These are phyloP conservation scores for Eimeria brunetti DNA, from an alignment of 169 alveolate genomes.

Conservation along the genomic window DNA sequence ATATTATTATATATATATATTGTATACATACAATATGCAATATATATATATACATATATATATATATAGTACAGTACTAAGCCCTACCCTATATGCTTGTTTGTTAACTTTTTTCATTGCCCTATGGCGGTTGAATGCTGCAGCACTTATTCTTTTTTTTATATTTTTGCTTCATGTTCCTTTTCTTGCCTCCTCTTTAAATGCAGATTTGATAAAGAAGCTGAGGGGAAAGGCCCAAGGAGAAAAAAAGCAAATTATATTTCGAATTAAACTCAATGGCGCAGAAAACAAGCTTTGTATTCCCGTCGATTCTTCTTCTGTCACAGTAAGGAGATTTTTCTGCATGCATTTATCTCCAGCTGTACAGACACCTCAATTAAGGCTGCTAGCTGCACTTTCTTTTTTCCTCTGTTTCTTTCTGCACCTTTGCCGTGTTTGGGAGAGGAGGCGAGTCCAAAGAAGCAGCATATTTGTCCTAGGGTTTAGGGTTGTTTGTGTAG, in stretches of 20 bases:
- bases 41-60: too few species aligned
- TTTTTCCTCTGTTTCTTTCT: too few species aligned
- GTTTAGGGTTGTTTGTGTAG: background rate
- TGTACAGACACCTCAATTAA: too few species aligned
- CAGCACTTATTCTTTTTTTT: background rate
- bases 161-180: background rate
- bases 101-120: too few species aligned
- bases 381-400: too few species aligned
- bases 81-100: too few species aligned
- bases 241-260: slow-evolving; percentile 20
- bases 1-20: too few species aligned
- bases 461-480: background rate
- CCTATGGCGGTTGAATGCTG: too few species aligned
- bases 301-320: slow-evolving; percentile 21
- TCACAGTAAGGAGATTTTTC: background rate
- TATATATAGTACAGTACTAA: too few species aligned
- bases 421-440: too few species aligned
- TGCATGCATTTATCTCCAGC: too few species aligned
- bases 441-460: background rate
- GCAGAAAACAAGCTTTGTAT: background rate
- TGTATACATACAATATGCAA: too few species aligned
- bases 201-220: background rate
- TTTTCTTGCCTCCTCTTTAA: background rate
- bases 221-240: slow-evolving; percentile 8
- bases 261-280: background rate